Evolutionary conservation across 2,329 filamentous ascomycete genomes (phyloP).

Genomic region (Phoma sp.): DNA sequence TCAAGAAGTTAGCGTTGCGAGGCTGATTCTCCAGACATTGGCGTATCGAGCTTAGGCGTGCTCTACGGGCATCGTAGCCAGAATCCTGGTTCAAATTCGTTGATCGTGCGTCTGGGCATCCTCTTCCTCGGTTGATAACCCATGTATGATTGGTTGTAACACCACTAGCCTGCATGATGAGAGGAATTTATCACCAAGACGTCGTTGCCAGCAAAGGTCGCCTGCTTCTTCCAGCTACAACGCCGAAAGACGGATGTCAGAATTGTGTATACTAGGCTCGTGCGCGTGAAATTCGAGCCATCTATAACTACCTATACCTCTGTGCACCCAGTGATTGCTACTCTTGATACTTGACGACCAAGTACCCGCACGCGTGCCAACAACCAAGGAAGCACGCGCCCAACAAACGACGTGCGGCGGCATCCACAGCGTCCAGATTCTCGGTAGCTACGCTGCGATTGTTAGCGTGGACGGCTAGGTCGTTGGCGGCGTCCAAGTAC

Average conservation of each 20-base stretch:
- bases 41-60: constrained; percentile 4
- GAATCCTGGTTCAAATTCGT: constrained; percentile 9
- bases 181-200: constrained; percentile 23
- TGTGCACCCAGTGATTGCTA: constrained; percentile 11
- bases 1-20: constrained; percentile 19
- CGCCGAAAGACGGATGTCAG: constrained; percentile 26
- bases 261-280: constrained; percentile 24
- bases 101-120: constrained; percentile 17
- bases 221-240: constrained; percentile 31
- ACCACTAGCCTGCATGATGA: constrained; percentile 18
- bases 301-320: background rate
- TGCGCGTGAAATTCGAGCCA: constrained; percentile 4
- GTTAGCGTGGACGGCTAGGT: constrained; percentile 20
- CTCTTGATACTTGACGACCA: too few relatives aligned
- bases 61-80: background rate
- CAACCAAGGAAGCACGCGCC: constrained; percentile 11
- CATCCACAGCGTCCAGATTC: constrained; percentile 10
- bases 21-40: constrained; percentile 10
- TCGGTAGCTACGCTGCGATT: background rate
- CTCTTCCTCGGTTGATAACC: constrained; percentile 28
- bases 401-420: constrained; percentile 11
- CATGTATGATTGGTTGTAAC: constrained; percentile 18
- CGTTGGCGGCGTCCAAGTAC: constrained; percentile 22
- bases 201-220: constrained; percentile 17
- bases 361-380: constrained; percentile 22